Evolutionary conservation across 495 filamentous ascomycete genomes (phyloP), one percentile per base, ranked within the genome.

Genomic region (Aspergillus funiculosus): DNA sequence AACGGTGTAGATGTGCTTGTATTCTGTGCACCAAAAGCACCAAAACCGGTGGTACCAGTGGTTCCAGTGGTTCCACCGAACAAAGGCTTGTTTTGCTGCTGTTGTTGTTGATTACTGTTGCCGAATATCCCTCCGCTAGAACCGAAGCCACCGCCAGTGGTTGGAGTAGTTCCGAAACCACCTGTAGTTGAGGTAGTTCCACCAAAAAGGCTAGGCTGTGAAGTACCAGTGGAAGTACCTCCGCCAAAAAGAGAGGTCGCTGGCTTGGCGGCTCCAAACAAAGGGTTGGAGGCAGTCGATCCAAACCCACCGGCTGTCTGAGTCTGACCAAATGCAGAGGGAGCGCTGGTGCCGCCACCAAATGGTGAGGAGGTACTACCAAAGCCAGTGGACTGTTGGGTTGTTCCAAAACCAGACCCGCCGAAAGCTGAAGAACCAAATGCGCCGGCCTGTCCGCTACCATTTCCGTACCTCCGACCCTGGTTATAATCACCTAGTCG

Each of bases 401-500:
- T 58, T 39, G 53, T 42, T 14, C 73, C 74, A 50, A 77, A 76
- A 6, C 62, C 62, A 43, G 57, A 50, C 0, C 55, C 53, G 14
- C 67, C 63, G 37, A 72, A 74, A 24, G 64, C 66, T 29, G 70
- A 66, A 3, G 66, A 52, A 5, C 92, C 92, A 58, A 98, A 98
- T 4, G 83, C 86, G 24, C 87, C 88, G 30, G 83, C 77, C 58
- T 87, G 83, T 38, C 87, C 87, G 44, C 85, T 86, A 15, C 77
- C 73, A 53, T 87, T 91, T 6, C 89, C 92, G 52, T 73, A 85
- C 26, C 82, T 80, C 45, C 92, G 78, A 18, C 92, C 92, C 70
- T 87, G 82, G 42, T 81, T 78, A 65, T 97, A 98, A 67, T 98
- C 92, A 25, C 78, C 87, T 43, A 94, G 63, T 57, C 92, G 79